These are phyloP conservation scores for Hymenoscyphus scutula DNA, from an alignment of 2,329 filamentous ascomycete genomes.

Conservation along the genomic window DNA sequence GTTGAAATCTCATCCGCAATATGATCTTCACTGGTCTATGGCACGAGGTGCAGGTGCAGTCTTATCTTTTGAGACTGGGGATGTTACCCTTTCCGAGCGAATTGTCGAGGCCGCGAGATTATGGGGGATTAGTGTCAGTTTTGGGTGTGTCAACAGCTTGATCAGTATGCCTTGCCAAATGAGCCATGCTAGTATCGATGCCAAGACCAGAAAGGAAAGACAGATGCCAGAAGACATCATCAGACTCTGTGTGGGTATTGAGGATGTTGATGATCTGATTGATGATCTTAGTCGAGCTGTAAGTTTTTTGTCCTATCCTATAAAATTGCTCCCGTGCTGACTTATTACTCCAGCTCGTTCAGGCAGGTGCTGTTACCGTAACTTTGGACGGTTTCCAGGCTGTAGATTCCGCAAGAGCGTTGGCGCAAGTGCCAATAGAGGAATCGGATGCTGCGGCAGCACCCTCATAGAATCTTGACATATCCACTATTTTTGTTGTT, in stretches of 20 bases:
- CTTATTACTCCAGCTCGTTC: slow-evolving; percentile 64
- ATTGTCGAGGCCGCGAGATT: slow-evolving; percentile 91
- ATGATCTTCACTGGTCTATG: slow-evolving; percentile 94
- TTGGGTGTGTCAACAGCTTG: slow-evolving; percentile 95
- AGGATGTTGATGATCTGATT: slow-evolving; percentile 86
- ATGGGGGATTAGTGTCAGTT: slow-evolving; percentile 95
- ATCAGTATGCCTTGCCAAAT: slow-evolving; percentile 99
- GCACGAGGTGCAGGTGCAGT: slow-evolving; percentile 92
- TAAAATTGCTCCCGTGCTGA: slow-evolving; percentile 23
- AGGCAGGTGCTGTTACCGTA: slow-evolving; percentile 89
- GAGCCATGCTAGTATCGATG: slow-evolving; percentile 98
- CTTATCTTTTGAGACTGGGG: slow-evolving; percentile 92
- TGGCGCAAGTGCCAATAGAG: slow-evolving; percentile 32
- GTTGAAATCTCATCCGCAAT: slow-evolving; percentile 91
- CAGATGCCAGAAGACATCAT: slow-evolving; percentile 98
- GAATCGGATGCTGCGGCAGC: slow-evolving; percentile 31
- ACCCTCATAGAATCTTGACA: slow-evolving; percentile 12
- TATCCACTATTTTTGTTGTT: not conserved
- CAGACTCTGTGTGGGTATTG: slow-evolving; percentile 91
- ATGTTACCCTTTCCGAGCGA: slow-evolving; percentile 76
- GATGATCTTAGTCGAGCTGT: slow-evolving; percentile 90
- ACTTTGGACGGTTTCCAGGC: slow-evolving; percentile 81
- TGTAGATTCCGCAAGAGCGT: slow-evolving; percentile 25
- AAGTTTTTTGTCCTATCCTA: slow-evolving; percentile 44
- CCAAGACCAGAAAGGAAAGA: slow-evolving; percentile 83